These are phyloP conservation scores for Lactarius sanguifluus DNA, from an alignment of 768 basidiomycete species.

Conservation along the genomic window DNA sequence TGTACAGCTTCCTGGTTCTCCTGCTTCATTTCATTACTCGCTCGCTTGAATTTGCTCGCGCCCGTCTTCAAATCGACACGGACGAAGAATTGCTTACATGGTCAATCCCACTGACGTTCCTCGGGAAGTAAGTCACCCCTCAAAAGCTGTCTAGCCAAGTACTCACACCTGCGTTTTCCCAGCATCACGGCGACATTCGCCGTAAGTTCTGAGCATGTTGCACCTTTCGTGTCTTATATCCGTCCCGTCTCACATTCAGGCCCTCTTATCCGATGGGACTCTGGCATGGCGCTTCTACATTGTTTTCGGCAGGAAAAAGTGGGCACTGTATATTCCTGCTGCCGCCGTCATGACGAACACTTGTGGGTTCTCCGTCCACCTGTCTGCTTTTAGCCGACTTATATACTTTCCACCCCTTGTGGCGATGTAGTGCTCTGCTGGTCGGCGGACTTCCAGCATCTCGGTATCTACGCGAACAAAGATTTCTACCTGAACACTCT, in stretches of 20 bases:
- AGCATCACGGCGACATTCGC: conserved; percentile 19
- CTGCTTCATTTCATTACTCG: conserved; percentile 30
- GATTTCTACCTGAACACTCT: conserved; percentile 26
- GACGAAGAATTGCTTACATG: conserved; percentile 27
- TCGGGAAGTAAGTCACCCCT: conserved; percentile 19
- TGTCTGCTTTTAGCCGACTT: background rate
- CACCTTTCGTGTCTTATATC: background rate
- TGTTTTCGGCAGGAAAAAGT: conserved; percentile 28
- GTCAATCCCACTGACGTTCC: conserved; percentile 25
- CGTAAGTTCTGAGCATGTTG: background rate
- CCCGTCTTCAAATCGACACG: conserved; percentile 25
- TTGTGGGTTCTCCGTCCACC: conserved; percentile 18
- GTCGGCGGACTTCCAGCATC: conserved; percentile 29
- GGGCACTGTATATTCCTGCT: conserved; percentile 31
- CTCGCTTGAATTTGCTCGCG: conserved; percentile 29
- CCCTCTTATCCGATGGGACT: conserved; percentile 31
- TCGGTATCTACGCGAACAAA: conserved; percentile 26
- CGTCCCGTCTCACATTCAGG: conserved; percentile 21
- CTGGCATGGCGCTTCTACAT: conserved; percentile 33
- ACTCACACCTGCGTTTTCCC: background rate
- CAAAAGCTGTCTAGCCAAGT: background rate
- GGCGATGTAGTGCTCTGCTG: conserved; percentile 30
- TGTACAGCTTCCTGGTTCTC: conserved; percentile 30
- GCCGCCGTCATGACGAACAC: conserved; percentile 28
- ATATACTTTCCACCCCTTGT: background rate